Conservation (phyloP, 192 early-diverging fungal species). For the Backusella morwellensis region DNA sequence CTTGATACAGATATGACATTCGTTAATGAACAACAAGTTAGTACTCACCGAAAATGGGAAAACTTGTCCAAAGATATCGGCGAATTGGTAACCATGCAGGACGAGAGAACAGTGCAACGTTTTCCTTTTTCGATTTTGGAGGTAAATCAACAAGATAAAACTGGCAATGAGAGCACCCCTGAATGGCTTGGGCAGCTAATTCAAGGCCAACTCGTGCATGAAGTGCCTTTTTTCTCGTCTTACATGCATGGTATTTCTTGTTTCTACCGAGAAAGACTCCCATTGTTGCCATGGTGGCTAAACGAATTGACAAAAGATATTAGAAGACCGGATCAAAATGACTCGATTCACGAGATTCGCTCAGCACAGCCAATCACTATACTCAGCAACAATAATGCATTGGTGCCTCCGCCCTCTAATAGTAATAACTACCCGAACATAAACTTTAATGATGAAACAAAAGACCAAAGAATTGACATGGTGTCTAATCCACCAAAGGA, state of each 20-base stretch:
- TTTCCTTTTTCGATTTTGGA: constrained; percentile 1
- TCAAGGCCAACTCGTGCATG: not conserved
- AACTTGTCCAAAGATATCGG: not conserved
- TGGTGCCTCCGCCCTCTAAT: not conserved
- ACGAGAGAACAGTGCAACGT: not conserved
- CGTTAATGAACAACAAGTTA: not conserved
- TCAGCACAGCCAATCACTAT: not conserved
- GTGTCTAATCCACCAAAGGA: not conserved
- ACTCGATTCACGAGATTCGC: not conserved
- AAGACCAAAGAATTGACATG: not conserved
- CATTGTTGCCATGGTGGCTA: constrained; percentile 2
- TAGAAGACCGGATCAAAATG: not conserved
- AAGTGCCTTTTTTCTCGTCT: constrained; percentile 8
- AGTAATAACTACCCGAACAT: not conserved
- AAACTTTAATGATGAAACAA: not conserved
- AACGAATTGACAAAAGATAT: not conserved
- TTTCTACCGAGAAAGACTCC: not conserved
- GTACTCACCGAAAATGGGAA: not conserved
- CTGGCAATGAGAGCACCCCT: not conserved
- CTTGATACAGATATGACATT: constrained; percentile 8
- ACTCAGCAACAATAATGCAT: not conserved
- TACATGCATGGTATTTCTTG: constrained; percentile 4
- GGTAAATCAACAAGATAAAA: not conserved
- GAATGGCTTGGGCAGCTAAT: not conserved
- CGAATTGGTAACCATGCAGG: not conserved